These are phyloP conservation scores for Hypholoma fasciculare DNA, from an alignment of 768 basidiomycete species.

Conservation along the genomic window DNA sequence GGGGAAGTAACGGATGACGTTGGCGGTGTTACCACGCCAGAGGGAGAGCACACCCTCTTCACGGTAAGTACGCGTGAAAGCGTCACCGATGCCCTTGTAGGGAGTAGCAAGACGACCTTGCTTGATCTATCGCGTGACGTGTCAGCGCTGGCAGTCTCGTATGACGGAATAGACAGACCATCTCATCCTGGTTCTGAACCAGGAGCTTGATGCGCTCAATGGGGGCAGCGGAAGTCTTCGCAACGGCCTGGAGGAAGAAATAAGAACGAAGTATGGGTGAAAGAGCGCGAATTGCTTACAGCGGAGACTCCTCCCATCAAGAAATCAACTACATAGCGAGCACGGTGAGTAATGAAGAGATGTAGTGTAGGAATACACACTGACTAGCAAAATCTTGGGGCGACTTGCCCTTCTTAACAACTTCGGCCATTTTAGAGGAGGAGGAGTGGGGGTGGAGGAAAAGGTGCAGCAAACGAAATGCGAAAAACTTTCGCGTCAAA, in stretches of 20 bases:
- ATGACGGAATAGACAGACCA: constrained; percentile 53
- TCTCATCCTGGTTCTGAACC: constrained; percentile 99
- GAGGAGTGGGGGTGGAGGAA: constrained; percentile 59
- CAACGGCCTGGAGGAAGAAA: constrained; percentile 70
- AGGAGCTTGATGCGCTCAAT: constrained; percentile 99
- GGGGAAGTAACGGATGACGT: constrained; percentile 99
- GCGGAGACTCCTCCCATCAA: constrained; percentile 96
- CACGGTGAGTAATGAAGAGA: constrained; percentile 12
- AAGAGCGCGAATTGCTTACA: constrained; percentile 41
- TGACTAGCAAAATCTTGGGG: constrained; percentile 88
- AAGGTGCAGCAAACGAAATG: constrained; percentile 31
- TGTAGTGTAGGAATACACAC: constrained; percentile 25
- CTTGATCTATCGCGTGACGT: constrained; percentile 77
- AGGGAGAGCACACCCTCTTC: constrained; percentile 95
- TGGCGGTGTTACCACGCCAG: constrained; percentile 99
- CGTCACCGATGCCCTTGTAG: constrained; percentile 96
- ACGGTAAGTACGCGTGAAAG: constrained; percentile 87
- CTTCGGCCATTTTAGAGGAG: constrained; percentile 72
- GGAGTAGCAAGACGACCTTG: constrained; percentile 95
- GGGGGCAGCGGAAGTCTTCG: constrained; percentile 98
- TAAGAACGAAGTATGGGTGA: not conserved
- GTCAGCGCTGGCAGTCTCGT: constrained; percentile 24
- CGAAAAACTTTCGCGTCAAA: constrained; percentile 51
- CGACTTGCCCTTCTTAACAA: constrained; percentile 75
- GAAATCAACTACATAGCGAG: constrained; percentile 70